Evolutionary conservation across 352 stramenopile species (phyloP).

Genomic region (Phytophthora colocasiae): DNA sequence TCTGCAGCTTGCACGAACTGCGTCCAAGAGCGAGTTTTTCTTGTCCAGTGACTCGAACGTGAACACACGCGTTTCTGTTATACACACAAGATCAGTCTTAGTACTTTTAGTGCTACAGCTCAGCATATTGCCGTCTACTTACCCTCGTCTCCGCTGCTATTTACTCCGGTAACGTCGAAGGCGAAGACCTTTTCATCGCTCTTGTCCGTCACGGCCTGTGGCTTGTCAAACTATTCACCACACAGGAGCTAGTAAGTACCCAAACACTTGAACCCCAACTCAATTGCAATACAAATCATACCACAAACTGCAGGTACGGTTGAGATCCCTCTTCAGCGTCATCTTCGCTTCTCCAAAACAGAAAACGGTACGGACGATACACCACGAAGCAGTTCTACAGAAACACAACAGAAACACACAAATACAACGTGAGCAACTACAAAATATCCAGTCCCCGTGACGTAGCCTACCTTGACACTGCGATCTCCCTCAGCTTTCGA

Average conservation of each 20-base stretch:
- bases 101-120: neutral
- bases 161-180: constrained; percentile 70
- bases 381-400: constrained; percentile 59
- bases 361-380: constrained; percentile 79
- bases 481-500: constrained; percentile 76
- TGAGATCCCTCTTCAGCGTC: constrained; percentile 66
- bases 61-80: constrained; percentile 74
- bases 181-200: constrained; percentile 67
- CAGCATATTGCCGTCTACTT: constrained; percentile 8
- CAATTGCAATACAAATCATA: constrained; percentile 30
- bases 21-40: constrained; percentile 52
- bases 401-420: no score
- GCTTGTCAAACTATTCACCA: constrained; percentile 71
- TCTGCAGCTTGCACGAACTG: constrained; percentile 56
- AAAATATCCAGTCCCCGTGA: neutral
- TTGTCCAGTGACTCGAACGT: constrained; percentile 61
- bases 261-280: neutral
- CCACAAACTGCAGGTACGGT: constrained; percentile 67
- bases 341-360: constrained; percentile 83
- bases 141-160: constrained; percentile 60
- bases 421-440: constrained; percentile 10
- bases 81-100: neutral
- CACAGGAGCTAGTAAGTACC: constrained; percentile 15
- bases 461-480: constrained; percentile 59
- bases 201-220: constrained; percentile 65